Evolutionary conservation across 2,329 filamentous ascomycete genomes (phyloP).

Genomic region (Corinectria fuckeliana): DNA sequence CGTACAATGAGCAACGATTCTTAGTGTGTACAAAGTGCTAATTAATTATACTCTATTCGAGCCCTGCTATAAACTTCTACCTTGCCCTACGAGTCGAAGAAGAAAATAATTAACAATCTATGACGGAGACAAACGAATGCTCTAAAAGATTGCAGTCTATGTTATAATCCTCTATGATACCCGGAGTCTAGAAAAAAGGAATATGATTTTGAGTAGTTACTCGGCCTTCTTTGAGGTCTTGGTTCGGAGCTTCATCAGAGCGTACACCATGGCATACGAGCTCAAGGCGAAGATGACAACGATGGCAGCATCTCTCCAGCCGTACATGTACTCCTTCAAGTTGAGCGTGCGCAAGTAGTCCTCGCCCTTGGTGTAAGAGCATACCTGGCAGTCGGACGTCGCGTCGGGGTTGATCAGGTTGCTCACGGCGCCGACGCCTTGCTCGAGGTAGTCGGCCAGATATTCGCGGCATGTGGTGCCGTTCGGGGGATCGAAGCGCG

Average conservation of each 20-base stretch:
- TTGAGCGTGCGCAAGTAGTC: constrained; percentile 68
- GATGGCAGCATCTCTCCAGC: constrained; percentile 71
- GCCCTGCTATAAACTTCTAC: not conserved
- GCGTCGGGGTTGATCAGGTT: constrained; percentile 68
- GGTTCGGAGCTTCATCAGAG: constrained; percentile 56
- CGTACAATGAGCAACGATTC: no score
- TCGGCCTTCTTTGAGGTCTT: constrained; percentile 56
- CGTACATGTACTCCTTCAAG: constrained; percentile 65
- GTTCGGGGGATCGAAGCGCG: constrained; percentile 56
- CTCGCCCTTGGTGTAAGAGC: constrained; percentile 62
- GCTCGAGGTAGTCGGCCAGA: constrained; percentile 55
- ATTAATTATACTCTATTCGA: not conserved
- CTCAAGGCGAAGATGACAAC: constrained; percentile 61
- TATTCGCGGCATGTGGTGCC: constrained; percentile 65
- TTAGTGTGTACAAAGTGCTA: not conserved
- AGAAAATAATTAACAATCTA: not conserved
- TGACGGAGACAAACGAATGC: not conserved
- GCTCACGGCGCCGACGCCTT: constrained; percentile 51
- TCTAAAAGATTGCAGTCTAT: not conserved
- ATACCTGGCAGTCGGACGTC: constrained; percentile 63
- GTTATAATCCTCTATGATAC: not conserved
- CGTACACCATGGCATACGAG: constrained; percentile 57
- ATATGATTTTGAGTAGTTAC: constrained; percentile 18
- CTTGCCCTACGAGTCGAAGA: not conserved
- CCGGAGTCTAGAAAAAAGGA: not conserved